Evolutionary conservation across 768 basidiomycete species (phyloP), one percentile per base, ranked within the genome.

Genomic region (Amanita thiersii): DNA sequence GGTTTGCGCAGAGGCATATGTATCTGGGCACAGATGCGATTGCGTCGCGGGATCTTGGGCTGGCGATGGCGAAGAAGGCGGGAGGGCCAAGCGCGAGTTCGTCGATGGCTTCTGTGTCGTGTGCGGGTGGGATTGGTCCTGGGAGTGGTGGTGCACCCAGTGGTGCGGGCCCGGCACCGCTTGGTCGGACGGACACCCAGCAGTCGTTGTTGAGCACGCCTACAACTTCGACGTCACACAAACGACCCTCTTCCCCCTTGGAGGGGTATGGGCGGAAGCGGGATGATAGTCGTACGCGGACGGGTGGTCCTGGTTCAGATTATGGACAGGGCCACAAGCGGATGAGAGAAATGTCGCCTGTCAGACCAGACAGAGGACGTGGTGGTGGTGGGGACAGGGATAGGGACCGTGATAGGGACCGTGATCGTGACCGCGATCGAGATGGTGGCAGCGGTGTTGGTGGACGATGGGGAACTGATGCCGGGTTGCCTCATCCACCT

Each of bases 1-100:
- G 85, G 0, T 86, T 96, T 46, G 91, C 91, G 0, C 85, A 90
- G 53, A 72, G 89, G 30, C 86, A 89, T 56, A 79, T 74, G 19
- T 90, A 90, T 58, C 72, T 81, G 19, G 81, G 80, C 24, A 81
- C 82, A 19, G 93, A 97, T 54, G 84, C 88, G 14, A 93, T 97
- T 47, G 88, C 92, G 2, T 71, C 79, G 10, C 78, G 82, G 28
- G 94, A 98, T 56, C 76, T 96, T 14, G 94, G 94, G 4, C 83
- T 88, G 49, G 76, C 82, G 2, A 62, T 75, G 51, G 70, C 66
- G 3, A 63, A 69, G 7, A 68, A 66, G 23, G 52, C 57, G 24
- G 50, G 52, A 8, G 38, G 39, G 8, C 15, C 45, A n/a, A 45
- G 48, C 14, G 29, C 45, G 24, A 45, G 30, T 7, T 45, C 44